These are phyloP conservation scores for Lojkania enalia DNA, from an alignment of 2,329 filamentous ascomycete genomes.

Conservation along the genomic window DNA sequence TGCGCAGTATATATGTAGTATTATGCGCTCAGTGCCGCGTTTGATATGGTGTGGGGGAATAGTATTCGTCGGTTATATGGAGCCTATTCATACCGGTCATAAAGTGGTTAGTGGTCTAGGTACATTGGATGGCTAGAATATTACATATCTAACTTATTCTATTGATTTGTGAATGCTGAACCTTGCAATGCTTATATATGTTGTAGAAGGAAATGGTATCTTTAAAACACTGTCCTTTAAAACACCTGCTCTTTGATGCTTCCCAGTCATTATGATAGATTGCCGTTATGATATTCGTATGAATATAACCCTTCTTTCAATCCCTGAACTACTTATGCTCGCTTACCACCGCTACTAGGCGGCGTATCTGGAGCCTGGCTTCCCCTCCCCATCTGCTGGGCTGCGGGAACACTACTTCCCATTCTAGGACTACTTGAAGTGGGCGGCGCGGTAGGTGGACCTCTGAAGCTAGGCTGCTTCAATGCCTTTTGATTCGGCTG, in stretches of 20 bases:
- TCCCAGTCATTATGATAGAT: background rate
- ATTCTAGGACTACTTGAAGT: constrained; percentile 26
- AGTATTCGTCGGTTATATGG: too few relatives aligned
- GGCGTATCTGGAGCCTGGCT: constrained; percentile 31
- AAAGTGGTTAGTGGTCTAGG: too few relatives aligned
- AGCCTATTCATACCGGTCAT: too few relatives aligned
- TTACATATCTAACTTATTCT: too few relatives aligned
- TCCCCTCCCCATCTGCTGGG: constrained; percentile 14
- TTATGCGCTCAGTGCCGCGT: too few relatives aligned
- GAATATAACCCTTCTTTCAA: background rate
- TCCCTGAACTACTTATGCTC: constrained; percentile 2
- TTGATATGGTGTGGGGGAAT: too few relatives aligned
- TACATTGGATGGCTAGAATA: too few relatives aligned
- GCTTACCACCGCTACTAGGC: constrained; percentile 27
- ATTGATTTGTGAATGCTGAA: too few relatives aligned
- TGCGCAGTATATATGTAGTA: too few relatives aligned
- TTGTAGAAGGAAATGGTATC: constrained; percentile 3
- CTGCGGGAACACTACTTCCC: background rate
- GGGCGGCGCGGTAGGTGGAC: constrained; percentile 24
- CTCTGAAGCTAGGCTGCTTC: constrained; percentile 27
- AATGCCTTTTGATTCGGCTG: constrained; percentile 24
- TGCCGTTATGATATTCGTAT: background rate
- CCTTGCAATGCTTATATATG: too few relatives aligned
- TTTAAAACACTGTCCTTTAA: background rate
- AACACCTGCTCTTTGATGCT: background rate